Base-by-base conservation (phyloP, 306 rosid genomes). In the Sicyos edulis region DNA sequence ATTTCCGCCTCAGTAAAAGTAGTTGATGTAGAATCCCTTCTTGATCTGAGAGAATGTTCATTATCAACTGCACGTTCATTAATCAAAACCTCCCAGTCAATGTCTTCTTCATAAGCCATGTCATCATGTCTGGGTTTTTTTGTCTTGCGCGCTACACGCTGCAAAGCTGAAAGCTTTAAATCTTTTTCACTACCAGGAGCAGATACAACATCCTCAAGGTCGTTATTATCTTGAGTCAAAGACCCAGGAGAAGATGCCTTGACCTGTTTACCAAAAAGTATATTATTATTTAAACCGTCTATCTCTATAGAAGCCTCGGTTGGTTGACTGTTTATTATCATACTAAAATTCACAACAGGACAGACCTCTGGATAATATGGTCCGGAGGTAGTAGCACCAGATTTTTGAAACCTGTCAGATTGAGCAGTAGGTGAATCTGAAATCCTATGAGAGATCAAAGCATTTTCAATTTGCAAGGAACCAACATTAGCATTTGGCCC, bases 51-150 rank as follows among this genome's bases (percentile, higher is more conserved):
- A 78, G 80, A 78, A 49, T 51, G 81, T 14, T 85, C 88, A 78
- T 79, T 72, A 57, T 85, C 85, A 56, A 70, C 78, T 73, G 61
- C 53, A 75, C 76, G 66, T 51, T 83, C 87, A 62, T 68, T 80
- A 57, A 78, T 79, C 84, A 91, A 84, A 73, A 71, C 80, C 34
- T 91, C 95, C 99, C 99, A 95, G 49, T 91, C 97, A 77, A 88
- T 93, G 85, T 95, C 99, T 80, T 95, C 99, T 81, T 95, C 97
- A 79, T 95, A 95, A 75, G 99, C 91, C 99, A 95, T 95, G 82
- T 95, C 99, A 50, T 87, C 92, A 78, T 87, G 97, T 85, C 89
- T 85, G 47, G 73, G 85, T 84, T 84, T 89, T 75, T 87, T 95
- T 58, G 79, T 52, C 82, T 62, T 89, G 61, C 99, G 90, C 42